These are phyloP conservation scores for Nakazawaea holstii DNA, from an alignment of 805 yeast species.

Conservation along the genomic window DNA sequence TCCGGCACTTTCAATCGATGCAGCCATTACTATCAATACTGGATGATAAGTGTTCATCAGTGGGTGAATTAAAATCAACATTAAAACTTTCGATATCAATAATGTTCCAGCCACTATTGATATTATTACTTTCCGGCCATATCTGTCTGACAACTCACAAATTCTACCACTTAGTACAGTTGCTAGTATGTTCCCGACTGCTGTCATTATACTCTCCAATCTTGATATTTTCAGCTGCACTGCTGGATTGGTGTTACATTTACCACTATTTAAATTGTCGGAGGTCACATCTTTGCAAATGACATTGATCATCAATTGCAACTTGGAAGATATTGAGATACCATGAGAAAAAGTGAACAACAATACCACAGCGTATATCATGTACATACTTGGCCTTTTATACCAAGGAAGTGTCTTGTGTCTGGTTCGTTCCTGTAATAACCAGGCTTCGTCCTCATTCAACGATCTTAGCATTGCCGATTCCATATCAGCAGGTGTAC, in stretches of 20 bases:
- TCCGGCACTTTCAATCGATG: conserved; percentile 35
- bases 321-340: conserved; percentile 32
- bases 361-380: conserved; percentile 39
- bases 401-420: conserved; percentile 41
- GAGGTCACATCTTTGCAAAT: conserved; percentile 27
- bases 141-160: conserved; percentile 50
- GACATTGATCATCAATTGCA: conserved; percentile 30
- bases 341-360: conserved; percentile 36
- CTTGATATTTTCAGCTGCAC: conserved; percentile 36
- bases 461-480: neutral
- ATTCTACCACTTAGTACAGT: conserved; percentile 47
- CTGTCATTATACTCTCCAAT: conserved; percentile 30
- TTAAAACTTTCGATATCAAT: neutral
- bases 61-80: neutral
- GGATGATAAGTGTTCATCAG: conserved; percentile 15
- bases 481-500: neutral
- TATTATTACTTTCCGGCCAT: conserved; percentile 46
- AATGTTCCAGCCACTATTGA: conserved; percentile 13
- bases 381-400: conserved; percentile 49
- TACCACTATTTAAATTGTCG: conserved; percentile 23
- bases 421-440: neutral
- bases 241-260: conserved; percentile 10
- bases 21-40: conserved; percentile 32
- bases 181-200: conserved; percentile 31
- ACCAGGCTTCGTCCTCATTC: neutral